Conservation (phyloP, 164 flowering plant species). For the Nymphaea colorata region DNA sequence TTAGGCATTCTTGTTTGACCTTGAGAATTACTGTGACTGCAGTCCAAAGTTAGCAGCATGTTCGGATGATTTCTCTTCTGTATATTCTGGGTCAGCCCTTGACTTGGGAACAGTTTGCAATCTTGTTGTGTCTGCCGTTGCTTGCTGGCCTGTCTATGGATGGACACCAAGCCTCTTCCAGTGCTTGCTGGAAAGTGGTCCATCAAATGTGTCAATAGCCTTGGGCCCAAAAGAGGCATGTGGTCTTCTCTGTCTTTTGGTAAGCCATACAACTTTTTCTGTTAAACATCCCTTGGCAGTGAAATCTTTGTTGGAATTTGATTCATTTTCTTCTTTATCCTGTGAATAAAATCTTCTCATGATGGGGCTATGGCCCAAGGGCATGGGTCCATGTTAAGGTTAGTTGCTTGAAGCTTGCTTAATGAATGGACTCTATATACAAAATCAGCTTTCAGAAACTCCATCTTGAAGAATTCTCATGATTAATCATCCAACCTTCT, state of each 20-base stretch:
- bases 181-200: constrained; percentile 60
- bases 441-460: too few species aligned
- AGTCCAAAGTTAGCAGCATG: constrained; percentile 93
- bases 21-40: constrained; percentile 16
- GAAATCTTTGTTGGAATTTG: too few species aligned
- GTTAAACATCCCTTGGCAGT: neutral
- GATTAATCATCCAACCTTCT: too few species aligned
- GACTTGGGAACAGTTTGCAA: constrained; percentile 81
- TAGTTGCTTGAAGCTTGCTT: too few species aligned
- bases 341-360: too few species aligned
- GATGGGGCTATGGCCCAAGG: too few species aligned
- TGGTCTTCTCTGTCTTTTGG: constrained; percentile 79
- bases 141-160: constrained; percentile 84
- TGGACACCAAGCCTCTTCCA: constrained; percentile 90
- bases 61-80: constrained; percentile 58
- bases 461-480: too few species aligned
- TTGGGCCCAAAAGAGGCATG: constrained; percentile 97
- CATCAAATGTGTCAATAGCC: constrained; percentile 53
- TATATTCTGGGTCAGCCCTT: constrained; percentile 71
- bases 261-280: constrained; percentile 18
- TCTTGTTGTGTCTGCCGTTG: constrained; percentile 81
- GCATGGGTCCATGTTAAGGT: too few species aligned
- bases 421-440: too few species aligned
- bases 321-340: too few species aligned
- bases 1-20: neutral